phyloP scores from a whole-genome alignment of 2,329 filamentous ascomycete species.

The Stagonosporopsis chrysanthemi region DNA sequence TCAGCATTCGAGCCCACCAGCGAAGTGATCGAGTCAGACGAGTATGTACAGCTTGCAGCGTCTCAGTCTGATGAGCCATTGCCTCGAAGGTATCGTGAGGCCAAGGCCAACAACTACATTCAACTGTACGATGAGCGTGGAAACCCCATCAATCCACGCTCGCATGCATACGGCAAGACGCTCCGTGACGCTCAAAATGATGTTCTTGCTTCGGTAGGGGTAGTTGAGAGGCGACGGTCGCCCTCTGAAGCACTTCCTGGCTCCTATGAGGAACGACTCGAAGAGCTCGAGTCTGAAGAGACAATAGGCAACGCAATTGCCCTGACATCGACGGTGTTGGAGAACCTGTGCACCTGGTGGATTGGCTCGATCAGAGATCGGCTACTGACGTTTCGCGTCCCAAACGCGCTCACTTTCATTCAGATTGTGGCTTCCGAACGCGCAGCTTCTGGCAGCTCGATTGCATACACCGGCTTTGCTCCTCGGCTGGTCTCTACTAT shows the following conservation, averaged over 20 bases:
- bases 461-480: slow-evolving; percentile 41
- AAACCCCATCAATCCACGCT: slow-evolving; percentile 53
- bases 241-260: slow-evolving; percentile 38
- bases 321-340: slow-evolving; percentile 32
- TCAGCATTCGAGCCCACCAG: slow-evolving; percentile 51
- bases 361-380: slow-evolving; percentile 42
- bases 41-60: slow-evolving; percentile 39
- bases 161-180: slow-evolving; percentile 49
- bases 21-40: slow-evolving; percentile 28
- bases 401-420: slow-evolving; percentile 31
- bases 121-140: slow-evolving; percentile 57
- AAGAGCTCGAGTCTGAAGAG: slow-evolving; percentile 43
- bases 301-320: slow-evolving; percentile 37
- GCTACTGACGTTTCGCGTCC: slow-evolving; percentile 41
- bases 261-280: slow-evolving; percentile 37
- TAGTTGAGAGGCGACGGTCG: slow-evolving; percentile 52
- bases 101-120: slow-evolving; percentile 36
- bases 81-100: slow-evolving; percentile 31
- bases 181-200: slow-evolving; percentile 58
- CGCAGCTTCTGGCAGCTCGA: slow-evolving; percentile 25
- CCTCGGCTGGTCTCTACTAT: slow-evolving; percentile 32
- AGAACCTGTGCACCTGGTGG: slow-evolving; percentile 47
- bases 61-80: slow-evolving; percentile 32
- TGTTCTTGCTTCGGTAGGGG: slow-evolving; percentile 56
- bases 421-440: slow-evolving; percentile 37